A percentile compares a stretch with the other conserved stretches of the same genome.
Conservation (phyloP, 2,329 filamentous ascomycete species). For the Beauveria sp. region DNA sequence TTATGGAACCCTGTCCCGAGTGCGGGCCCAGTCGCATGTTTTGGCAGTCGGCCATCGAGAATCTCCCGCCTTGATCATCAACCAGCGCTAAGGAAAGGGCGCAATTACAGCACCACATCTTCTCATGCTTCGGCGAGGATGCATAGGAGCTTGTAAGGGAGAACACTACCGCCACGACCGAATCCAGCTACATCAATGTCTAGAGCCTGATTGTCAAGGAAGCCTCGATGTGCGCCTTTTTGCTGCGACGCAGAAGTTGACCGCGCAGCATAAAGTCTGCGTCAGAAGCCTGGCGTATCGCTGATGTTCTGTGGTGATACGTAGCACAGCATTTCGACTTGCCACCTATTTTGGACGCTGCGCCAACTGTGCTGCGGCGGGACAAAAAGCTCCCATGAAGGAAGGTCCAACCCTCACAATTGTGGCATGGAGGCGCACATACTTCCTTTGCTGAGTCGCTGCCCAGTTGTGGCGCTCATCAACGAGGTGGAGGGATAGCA, state of each 20-base stretch:
- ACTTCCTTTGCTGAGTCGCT: neutral
- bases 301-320: neutral
- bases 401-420: constrained; percentile 1
- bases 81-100: neutral
- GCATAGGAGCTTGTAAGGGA: neutral
- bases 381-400: neutral
- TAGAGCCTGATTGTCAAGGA: neutral
- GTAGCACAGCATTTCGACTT: neutral
- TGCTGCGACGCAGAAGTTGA: neutral
- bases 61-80: neutral
- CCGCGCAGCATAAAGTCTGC: neutral
- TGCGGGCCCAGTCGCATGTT: neutral
- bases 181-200: neutral
- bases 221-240: neutral
- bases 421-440: constrained; percentile 1
- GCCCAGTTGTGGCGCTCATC: neutral
- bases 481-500: neutral
- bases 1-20: neutral
- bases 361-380: too few relatives aligned
- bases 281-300: neutral
- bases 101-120: neutral
- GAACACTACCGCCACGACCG: neutral
- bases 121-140: neutral
- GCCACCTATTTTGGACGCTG: neutral
- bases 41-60: neutral